Evolutionary conservation across 2,329 filamentous ascomycete genomes (phyloP), one percentile per base, ranked within the genome.

Genomic region (Verticillium klebahnii): DNA sequence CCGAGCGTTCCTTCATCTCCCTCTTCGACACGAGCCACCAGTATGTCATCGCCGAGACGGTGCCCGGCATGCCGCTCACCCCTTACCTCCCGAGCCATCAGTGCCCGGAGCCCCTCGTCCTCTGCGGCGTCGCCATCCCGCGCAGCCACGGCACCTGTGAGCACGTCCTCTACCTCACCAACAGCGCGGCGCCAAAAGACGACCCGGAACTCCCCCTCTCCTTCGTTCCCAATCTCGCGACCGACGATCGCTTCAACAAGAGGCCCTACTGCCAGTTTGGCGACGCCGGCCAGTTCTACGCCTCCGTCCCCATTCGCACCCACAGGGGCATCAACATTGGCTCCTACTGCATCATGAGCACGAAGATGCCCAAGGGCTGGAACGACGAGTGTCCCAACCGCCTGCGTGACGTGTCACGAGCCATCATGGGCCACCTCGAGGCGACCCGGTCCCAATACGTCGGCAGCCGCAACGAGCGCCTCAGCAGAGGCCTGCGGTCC

Each of bases 41-140:
- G 63, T 77, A 83, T 63, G 71, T 85, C 25, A 70, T 85, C 17
- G 80, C 82, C 59, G 82, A 85, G 64, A 79, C 81, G 5, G 81
- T 80, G 1, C 73, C 73, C 1, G 72, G 71, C 1, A 71, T 77
- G 3, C 75, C 75, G 0, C 67, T 84, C 5, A 67, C 71, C 56
- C 71, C 60, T 66, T 69, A 31, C 52, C 64, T 8, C 60, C 71
- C 61, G 66, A 69, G 31, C 52, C 64, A 8, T 59, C 57, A 56
- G 14, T 36, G 34, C 34, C 34, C 34, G 34, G 62, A 64, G 15
- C 56, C 66, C 15, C 57, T 69, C 1, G 67, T 68, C 66, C 67
- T 73, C 2, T 69, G 70, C 57, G 70, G 71, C 0, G 70, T 67
- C 5, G 70, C 70, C 29, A 69, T 75, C 7, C 73, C 72, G 1